phyloP scores from a whole-genome alignment of 305 asterid species.

The Fraxinus greggii region DNA sequence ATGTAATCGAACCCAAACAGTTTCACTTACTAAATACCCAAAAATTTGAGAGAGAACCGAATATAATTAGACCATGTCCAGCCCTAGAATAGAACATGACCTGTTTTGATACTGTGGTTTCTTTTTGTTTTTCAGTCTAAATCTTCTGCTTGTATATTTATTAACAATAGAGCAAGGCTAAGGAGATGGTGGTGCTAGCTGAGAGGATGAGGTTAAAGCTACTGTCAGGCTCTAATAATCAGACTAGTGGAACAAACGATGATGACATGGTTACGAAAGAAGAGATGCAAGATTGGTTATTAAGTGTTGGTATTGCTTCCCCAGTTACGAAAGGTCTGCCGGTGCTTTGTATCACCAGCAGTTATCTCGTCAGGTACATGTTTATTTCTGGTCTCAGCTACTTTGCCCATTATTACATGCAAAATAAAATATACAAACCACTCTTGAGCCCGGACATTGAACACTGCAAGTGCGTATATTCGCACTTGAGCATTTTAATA shows the following conservation, averaged over 20 bases:
- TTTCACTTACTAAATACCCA: not conserved
- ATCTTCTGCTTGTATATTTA: conserved; percentile 15
- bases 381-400: conserved; percentile 3
- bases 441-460: not conserved
- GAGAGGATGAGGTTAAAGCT: conserved; percentile 94
- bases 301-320: conserved; percentile 92
- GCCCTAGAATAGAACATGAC: not conserved
- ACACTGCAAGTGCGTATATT: not conserved
- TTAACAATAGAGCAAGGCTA: conserved; percentile 63
- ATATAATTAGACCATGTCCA: no score
- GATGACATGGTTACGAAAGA: conserved; percentile 90
- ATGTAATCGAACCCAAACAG: not conserved
- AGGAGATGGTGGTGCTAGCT: conserved; percentile 95
- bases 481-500: not conserved
- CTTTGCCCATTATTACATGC: not conserved
- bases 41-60: not conserved
- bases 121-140: not conserved
- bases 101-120: not conserved
- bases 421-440: not conserved
- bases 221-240: conserved; percentile 70
- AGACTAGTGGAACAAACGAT: conserved; percentile 54
- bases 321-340: conserved; percentile 96
- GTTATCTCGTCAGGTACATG: conserved; percentile 80
- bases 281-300: conserved; percentile 94
- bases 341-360: conserved; percentile 98